Base-by-base conservation (phyloP, 2,329 filamentous ascomycete genomes). In the Grosmannia serpens region DNA sequence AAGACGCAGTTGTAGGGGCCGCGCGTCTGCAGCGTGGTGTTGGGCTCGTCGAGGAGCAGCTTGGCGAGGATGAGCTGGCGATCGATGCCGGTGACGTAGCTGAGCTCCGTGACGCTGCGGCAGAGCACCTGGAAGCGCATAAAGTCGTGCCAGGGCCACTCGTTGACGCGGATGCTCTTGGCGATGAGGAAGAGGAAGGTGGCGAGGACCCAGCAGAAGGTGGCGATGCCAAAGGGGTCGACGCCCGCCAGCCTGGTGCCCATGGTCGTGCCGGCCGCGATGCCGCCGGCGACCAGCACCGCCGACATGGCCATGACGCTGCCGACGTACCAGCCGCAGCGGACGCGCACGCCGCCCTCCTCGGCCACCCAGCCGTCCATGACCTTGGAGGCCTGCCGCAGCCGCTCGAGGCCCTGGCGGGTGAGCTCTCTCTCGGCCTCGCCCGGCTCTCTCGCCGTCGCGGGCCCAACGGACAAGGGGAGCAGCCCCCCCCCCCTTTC, bases 131-230 rank as follows among this genome's bases (percentile, higher is more conserved):
- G 60, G 1, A 62, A 50, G 24, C 57, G 64, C n/a, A 70, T 54
- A 44, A 70, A 70, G 59, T 69, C 67, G 26, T 64, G 61, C 69
- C 69, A 70, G 1, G 66, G 49, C 69, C 69, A 70, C 15, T 65
- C 60, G 20, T 63, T 56, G 17, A 70, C 67, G 3, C 62, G 59
- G n/a, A 66, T 52, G 54, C 60, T 64, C 62, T 70, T 70, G 41
- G 57, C 60, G 0, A 70, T 46, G 3, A 70, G 61, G 4, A 70
- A 53, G 27, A 67, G 15, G 46, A 70, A 68, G 2, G 60, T 68
- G 10, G 67, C 64, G 0, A 69, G 52, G 0, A 65, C 63, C 69
- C 68, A 70, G 24, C 50, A 52, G 58, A 64, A 70, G 24, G 62
- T 62, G 1, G 67, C 62, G 24, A 70, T 62, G 55, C 68, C 67